Percentiles rank a stretch among this genome's conserved stretches.
phyloP scores from a whole-genome alignment of 208 protist species.

The Trypanosoma platydactyli region DNA sequence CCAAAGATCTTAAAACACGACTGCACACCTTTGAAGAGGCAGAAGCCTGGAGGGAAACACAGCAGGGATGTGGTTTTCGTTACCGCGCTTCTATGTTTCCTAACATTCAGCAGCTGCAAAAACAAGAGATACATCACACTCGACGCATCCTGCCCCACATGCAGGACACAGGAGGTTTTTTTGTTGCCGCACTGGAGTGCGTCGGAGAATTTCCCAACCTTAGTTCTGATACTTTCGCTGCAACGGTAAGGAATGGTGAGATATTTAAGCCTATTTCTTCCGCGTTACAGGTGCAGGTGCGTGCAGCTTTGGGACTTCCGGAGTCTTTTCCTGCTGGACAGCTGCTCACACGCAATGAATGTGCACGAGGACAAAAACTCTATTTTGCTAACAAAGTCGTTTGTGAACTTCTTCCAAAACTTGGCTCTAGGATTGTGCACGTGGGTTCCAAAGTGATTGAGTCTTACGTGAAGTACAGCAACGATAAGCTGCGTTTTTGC shows the following conservation, averaged over 20 bases:
- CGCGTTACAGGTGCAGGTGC: constrained; percentile 39
- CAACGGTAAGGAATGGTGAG: constrained; percentile 11
- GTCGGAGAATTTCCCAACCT: constrained; percentile 46
- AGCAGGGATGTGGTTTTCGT: constrained; percentile 51
- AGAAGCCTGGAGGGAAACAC: constrained; percentile 38
- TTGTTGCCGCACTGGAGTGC: constrained; percentile 91
- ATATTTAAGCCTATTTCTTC: constrained; percentile 49
- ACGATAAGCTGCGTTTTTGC: constrained; percentile 76
- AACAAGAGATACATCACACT: constrained; percentile 77
- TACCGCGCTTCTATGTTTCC: constrained; percentile 82
- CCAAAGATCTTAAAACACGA: constrained; percentile 50
- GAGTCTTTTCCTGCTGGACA: constrained; percentile 56
- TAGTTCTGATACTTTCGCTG: background rate
- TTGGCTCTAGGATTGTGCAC: constrained; percentile 66
- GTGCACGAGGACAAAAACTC: constrained; percentile 69
- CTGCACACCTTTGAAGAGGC: constrained; percentile 66
- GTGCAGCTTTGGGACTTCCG: constrained; percentile 48
- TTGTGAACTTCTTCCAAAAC: constrained; percentile 44
- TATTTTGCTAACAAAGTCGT: constrained; percentile 69
- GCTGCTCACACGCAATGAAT: constrained; percentile 64
- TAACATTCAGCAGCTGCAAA: constrained; percentile 37
- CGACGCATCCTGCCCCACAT: constrained; percentile 93
- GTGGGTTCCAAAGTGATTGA: constrained; percentile 88
- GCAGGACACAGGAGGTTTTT: constrained; percentile 98
- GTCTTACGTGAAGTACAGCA: constrained; percentile 76